Evolutionary conservation across 192 early-diverging fungal species (phyloP), one percentile per base, ranked within the genome.

Genomic region (Spizellomyces sp.): DNA sequence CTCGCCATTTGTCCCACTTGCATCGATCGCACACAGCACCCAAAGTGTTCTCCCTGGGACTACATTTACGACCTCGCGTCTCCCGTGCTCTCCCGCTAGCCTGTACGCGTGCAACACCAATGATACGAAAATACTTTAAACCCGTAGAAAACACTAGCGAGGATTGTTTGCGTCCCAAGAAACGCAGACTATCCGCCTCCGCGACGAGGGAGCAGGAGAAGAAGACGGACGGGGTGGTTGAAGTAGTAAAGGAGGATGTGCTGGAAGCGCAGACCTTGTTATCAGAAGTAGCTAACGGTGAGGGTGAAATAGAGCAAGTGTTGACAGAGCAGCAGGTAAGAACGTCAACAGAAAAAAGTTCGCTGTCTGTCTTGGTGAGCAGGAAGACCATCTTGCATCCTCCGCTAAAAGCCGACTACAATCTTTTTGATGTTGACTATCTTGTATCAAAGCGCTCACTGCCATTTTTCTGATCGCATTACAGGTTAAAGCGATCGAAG

Each of bases 121-220:
- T 70, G 68, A 70, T 70, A 41, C 12, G 59, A 17, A 70, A 70
- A 42, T 70, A 60, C 44, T 70, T 70, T 47, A 70, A 61, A 5
- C 68, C 68, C 5, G 43, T 61, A 8, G 43, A 61, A 57, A 70
- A 70, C 66, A 56, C n/a, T 1, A 15, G 12, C 9, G 42, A 17
- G 15, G 44, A 10, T 45, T 15, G 15, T 27, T 15, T 21, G 43
- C 36, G 4, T 9, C 9, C 42, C 63, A 64, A 64, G 45, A 64
- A 64, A 46, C 63, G 52, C 45, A 52, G 36, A 17, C 5, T 22
- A 6, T 15, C 63, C 15, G 63, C 63, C 15, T n/a, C 43, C 2
- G 52, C 15, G 17, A 19, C 14, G 52, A 54, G 3, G 15, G 15
- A 15, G 52, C 17, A 2, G 52, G 52, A 15, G 52, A 54, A 19